phyloP scores from a whole-genome alignment of 345 rosid genomes.

The Xanthoceras sorbifolium region DNA sequence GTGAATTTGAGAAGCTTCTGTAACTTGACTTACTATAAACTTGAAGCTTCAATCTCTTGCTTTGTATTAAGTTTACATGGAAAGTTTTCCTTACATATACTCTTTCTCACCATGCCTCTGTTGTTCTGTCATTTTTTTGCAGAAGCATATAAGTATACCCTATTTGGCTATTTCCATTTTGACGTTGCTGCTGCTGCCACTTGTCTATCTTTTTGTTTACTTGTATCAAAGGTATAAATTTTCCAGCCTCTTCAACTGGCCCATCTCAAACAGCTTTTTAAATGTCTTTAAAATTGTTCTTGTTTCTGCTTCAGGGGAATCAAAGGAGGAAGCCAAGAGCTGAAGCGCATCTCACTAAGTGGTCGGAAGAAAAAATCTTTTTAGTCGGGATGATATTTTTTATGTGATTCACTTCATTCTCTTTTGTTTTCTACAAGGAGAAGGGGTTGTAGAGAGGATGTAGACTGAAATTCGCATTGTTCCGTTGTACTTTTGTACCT shows the following conservation, averaged over 20 bases:
- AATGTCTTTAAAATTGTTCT: slow-evolving; percentile 12
- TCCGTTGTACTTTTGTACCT: background rate
- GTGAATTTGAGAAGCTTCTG: background rate
- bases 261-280: background rate
- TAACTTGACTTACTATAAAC: background rate
- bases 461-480: background rate
- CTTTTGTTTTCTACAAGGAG: background rate
- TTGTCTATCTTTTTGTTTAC: slow-evolving; percentile 59
- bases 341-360: slow-evolving; percentile 49
- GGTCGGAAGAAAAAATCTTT: slow-evolving; percentile 53
- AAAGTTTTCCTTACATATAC: background rate
- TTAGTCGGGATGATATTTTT: slow-evolving; percentile 17
- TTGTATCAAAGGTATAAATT: slow-evolving; percentile 58
- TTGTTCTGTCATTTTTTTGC: slow-evolving; percentile 23
- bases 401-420: background rate
- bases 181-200: slow-evolving; percentile 57
- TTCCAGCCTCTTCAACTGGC: background rate
- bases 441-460: background rate
- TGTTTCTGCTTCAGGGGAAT: slow-evolving; percentile 52
- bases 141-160: slow-evolving; percentile 51
- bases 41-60: background rate
- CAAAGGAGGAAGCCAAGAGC: slow-evolving; percentile 55
- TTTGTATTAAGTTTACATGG: background rate
- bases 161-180: slow-evolving; percentile 51
- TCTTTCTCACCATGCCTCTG: background rate